Evolutionary conservation across 108 stramenopile genomes (phyloP).

Genomic region (Tribonema minus): DNA sequence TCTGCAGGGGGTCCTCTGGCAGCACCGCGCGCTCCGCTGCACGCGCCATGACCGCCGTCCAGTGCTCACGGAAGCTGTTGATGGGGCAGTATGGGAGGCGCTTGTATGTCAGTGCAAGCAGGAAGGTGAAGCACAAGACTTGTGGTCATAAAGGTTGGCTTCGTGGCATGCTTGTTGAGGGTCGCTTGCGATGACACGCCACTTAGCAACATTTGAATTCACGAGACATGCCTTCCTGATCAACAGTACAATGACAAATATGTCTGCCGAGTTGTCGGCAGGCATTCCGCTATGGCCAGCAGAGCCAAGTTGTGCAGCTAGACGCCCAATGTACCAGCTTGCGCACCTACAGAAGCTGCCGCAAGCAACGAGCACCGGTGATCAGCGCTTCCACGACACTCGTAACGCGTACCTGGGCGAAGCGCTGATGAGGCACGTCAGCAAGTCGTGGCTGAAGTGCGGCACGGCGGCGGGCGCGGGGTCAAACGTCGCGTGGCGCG

Average conservation of each 20-base stretch:
- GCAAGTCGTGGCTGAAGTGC: slow-evolving; percentile 22
- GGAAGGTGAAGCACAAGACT: neutral
- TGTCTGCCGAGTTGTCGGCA: neutral
- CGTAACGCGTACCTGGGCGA: slow-evolving; percentile 14
- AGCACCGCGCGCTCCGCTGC: neutral
- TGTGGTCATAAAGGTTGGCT: neutral
- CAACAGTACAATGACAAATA: neutral
- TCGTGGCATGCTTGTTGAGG: neutral
- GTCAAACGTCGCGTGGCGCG: slow-evolving; percentile 65
- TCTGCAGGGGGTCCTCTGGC: slow-evolving; percentile 35
- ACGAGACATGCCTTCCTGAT: too few relatives aligned
- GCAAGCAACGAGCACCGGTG: neutral
- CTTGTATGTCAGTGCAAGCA: neutral
- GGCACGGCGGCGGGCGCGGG: slow-evolving; percentile 68
- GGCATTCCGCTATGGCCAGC: neutral
- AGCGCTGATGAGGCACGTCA: slow-evolving; percentile 6
- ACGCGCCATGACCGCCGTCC: slow-evolving; percentile 12
- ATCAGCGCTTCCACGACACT: neutral
- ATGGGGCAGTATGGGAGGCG: neutral
- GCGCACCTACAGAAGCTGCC: too few relatives aligned
- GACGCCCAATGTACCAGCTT: neutral
- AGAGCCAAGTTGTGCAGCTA: neutral
- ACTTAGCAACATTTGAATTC: too few relatives aligned
- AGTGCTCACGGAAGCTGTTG: neutral
- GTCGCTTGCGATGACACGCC: neutral